Percentiles rank a stretch among this genome's conserved stretches.
Evolutionary conservation across 176 grass and related monocot species (phyloP).

Genomic region (Eragrostis nindensis): DNA sequence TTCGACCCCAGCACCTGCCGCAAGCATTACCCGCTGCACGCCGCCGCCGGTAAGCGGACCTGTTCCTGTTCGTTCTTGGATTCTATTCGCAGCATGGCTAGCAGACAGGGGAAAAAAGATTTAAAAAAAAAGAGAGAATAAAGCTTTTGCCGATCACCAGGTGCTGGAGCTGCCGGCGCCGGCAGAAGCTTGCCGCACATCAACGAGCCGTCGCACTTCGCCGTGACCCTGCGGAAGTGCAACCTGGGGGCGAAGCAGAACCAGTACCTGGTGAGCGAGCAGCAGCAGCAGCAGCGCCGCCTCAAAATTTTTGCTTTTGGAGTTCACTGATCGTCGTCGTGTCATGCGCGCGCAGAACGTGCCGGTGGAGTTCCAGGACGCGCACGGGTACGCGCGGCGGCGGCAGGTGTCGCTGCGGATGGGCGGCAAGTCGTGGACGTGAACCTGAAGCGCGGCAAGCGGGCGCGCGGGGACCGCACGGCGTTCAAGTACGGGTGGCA

Average conservation of each 20-base stretch:
- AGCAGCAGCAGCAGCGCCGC: neutral
- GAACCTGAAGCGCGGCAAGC: conserved; percentile 40
- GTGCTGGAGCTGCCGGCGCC: neutral
- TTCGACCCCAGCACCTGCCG: conserved; percentile 45
- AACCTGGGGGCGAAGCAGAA: conserved; percentile 32
- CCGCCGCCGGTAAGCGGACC: conserved; percentile 8
- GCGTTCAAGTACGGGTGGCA: conserved; percentile 48
- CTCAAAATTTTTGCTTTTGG: neutral
- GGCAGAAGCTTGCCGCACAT: neutral
- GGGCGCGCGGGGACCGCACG: conserved; percentile 8
- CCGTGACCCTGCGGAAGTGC: conserved; percentile 34
- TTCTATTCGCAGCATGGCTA: too few species aligned
- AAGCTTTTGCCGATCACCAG: neutral
- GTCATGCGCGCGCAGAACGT: conserved; percentile 41
- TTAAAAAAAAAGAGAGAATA: neutral
- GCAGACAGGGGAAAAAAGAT: too few species aligned
- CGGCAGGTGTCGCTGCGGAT: conserved; percentile 42
- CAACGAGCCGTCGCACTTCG: conserved; percentile 36
- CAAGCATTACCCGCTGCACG: conserved; percentile 21
- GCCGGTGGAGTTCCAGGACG: conserved; percentile 43
- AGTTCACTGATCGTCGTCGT: neutral
- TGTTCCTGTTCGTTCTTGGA: too few species aligned
- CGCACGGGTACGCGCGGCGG: conserved; percentile 41
- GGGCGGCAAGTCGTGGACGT: conserved; percentile 34
- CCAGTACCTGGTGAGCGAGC: conserved; percentile 64